Conservation (phyloP, 495 filamentous ascomycete species). For the Aspergillus incahuasiensis region DNA sequence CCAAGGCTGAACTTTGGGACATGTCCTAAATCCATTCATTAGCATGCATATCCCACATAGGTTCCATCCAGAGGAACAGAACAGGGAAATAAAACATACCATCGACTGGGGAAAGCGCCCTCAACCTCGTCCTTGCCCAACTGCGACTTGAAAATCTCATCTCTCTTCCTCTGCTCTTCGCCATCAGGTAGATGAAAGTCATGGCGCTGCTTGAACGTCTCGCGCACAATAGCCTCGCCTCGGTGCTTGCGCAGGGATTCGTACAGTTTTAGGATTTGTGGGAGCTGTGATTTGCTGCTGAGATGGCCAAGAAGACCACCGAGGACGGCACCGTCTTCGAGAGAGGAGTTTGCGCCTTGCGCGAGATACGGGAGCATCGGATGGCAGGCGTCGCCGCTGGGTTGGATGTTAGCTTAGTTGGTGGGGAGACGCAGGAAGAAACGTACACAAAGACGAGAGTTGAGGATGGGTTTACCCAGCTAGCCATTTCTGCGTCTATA, state of each 20-base stretch:
- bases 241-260: conserved; percentile 57
- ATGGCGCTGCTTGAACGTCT: conserved; percentile 48
- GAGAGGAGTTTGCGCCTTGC: conserved; percentile 49
- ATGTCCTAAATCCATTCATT: conserved; percentile 37
- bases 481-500: conserved; percentile 33
- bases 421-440: not conserved
- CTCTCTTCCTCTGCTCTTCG: conserved; percentile 49
- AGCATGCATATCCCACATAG: not conserved
- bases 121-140: conserved; percentile 32
- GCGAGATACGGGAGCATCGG: conserved; percentile 66
- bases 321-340: conserved; percentile 50
- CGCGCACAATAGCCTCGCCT: conserved; percentile 52
- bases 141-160: conserved; percentile 42
- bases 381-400: conserved; percentile 59
- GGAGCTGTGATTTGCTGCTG: conserved; percentile 37
- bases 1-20: conserved; percentile 55
- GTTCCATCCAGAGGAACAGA: not conserved
- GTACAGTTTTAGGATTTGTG: conserved; percentile 49
- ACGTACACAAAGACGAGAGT: conserved; percentile 36
- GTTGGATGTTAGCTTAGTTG: not conserved
- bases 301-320: conserved; percentile 40
- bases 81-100: conserved; percentile 22
- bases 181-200: conserved; percentile 58
- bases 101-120: conserved; percentile 53
- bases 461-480: conserved; percentile 33